Percentiles rank a stretch among this genome's conserved stretches.
Evolutionary conservation across 495 filamentous ascomycete genomes (phyloP).

Genomic region (Talaromyces borbonicus): DNA sequence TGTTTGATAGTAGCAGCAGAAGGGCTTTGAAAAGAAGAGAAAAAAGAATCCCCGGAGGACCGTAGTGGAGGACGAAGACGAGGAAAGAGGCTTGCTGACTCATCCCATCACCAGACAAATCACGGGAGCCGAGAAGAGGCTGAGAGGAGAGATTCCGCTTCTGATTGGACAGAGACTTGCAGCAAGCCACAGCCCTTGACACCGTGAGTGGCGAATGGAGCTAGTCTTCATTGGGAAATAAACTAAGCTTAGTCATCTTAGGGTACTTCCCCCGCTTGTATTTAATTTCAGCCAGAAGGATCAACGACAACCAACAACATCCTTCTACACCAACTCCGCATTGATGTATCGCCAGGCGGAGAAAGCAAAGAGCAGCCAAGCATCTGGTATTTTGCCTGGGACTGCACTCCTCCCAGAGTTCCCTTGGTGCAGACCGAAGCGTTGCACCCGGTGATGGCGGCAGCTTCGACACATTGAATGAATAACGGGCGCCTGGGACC

Average conservation of each 20-base stretch:
- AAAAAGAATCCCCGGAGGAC: no score
- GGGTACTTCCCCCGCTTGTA: no score
- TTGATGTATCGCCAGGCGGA: neutral
- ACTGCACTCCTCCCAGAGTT: no score
- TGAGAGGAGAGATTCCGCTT: neutral
- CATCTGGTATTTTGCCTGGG: no score
- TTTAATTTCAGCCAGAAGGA: no score
- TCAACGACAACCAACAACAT: neutral
- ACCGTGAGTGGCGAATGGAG: neutral
- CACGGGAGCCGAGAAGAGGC: neutral
- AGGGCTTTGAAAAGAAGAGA: slow-evolving; percentile 12
- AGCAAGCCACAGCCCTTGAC: neutral
- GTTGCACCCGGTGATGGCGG: neutral
- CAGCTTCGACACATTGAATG: neutral
- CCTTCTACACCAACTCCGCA: neutral
- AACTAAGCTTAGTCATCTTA: neutral
- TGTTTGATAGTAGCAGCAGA: neutral
- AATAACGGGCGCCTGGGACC: slow-evolving; percentile 8
- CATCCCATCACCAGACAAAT: no score
- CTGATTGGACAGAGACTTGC: neutral
- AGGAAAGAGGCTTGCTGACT: no score
- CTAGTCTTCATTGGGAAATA: neutral
- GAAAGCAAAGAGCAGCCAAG: neutral
- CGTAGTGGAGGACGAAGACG: no score
- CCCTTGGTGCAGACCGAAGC: no score